phyloP scores from a whole-genome alignment of 768 basidiomycete genomes.

The Podaxis carcinomalis region DNA sequence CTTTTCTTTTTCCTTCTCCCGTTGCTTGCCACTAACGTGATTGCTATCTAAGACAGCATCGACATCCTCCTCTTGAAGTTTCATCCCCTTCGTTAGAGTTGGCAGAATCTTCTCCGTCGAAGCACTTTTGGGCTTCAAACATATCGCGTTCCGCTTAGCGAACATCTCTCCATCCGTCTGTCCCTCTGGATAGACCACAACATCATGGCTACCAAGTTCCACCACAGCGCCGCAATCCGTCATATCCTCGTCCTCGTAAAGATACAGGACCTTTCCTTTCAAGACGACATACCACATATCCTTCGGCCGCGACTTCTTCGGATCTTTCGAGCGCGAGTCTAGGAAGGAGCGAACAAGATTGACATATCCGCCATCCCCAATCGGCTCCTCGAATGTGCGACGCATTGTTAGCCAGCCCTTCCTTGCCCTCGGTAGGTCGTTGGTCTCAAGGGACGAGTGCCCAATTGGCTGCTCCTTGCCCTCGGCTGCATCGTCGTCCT shows the following conservation, averaged over 20 bases:
- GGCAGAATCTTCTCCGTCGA: slow-evolving; percentile 34
- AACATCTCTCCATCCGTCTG: slow-evolving; percentile 87
- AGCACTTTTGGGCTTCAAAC: slow-evolving; percentile 51
- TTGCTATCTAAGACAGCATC: slow-evolving; percentile 27
- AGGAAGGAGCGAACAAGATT: slow-evolving; percentile 76
- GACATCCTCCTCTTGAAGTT: slow-evolving; percentile 27
- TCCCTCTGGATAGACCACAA: slow-evolving; percentile 70
- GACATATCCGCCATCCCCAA: slow-evolving; percentile 66
- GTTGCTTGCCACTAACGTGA: slow-evolving; percentile 22
- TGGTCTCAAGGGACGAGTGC: slow-evolving; percentile 30
- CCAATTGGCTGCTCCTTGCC: slow-evolving; percentile 13
- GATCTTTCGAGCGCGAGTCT: slow-evolving; percentile 80
- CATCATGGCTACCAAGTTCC: slow-evolving; percentile 75
- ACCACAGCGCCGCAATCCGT: slow-evolving; percentile 89
- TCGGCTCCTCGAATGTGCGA: slow-evolving; percentile 67
- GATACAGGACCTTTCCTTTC: slow-evolving; percentile 86
- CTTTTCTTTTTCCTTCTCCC: slow-evolving; percentile 34
- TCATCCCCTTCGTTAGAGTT: slow-evolving; percentile 52
- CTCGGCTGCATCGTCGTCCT: slow-evolving; percentile 27
- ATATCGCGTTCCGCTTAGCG: slow-evolving; percentile 86
- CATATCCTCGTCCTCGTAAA: slow-evolving; percentile 92
- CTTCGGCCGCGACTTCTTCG: slow-evolving; percentile 78
- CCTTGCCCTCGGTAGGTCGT: slow-evolving; percentile 61
- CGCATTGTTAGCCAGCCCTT: slow-evolving; percentile 85
- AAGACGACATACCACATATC: slow-evolving; percentile 92